phyloP scores from a whole-genome alignment of 768 basidiomycete genomes.

The Galerina marginata region DNA sequence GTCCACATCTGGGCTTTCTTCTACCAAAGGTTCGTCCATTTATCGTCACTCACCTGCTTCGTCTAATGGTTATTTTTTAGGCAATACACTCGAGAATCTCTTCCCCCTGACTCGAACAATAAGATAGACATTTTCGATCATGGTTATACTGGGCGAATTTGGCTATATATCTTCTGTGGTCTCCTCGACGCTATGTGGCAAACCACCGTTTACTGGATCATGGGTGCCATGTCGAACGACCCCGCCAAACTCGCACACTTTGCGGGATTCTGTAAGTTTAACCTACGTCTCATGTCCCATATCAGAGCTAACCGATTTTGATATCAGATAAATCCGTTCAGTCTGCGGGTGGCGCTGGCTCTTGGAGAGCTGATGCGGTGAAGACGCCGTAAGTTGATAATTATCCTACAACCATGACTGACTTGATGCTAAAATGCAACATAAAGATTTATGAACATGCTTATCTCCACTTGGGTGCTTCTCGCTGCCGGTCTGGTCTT shows the following conservation, averaged over 20 bases:
- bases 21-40: slow-evolving; percentile 65
- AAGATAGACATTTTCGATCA: slow-evolving; percentile 66
- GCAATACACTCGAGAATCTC: slow-evolving; percentile 63
- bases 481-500: slow-evolving; percentile 67
- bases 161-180: slow-evolving; percentile 75
- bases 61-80: slow-evolving; percentile 27
- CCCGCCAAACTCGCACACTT: slow-evolving; percentile 81
- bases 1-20: slow-evolving; percentile 80
- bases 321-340: slow-evolving; percentile 60
- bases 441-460: slow-evolving; percentile 67
- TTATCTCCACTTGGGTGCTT: slow-evolving; percentile 74
- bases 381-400: slow-evolving; percentile 57
- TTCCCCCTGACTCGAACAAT: slow-evolving; percentile 36
- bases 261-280: slow-evolving; percentile 77
- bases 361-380: slow-evolving; percentile 74
- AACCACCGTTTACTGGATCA: slow-evolving; percentile 80
- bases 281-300: no score
- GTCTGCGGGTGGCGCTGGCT: slow-evolving; percentile 75
- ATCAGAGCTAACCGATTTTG: not conserved
- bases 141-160: slow-evolving; percentile 58
- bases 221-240: slow-evolving; percentile 88
- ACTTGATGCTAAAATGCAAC: not conserved
- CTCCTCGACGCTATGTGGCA: slow-evolving; percentile 87
- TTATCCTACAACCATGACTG: not conserved
- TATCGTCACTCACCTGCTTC: not conserved